A percentile compares a stretch with the other conserved stretches of the same genome.
These are phyloP conservation scores for Claviceps sp. DNA, from an alignment of 2,329 filamentous ascomycete genomes.

Conservation along the genomic window DNA sequence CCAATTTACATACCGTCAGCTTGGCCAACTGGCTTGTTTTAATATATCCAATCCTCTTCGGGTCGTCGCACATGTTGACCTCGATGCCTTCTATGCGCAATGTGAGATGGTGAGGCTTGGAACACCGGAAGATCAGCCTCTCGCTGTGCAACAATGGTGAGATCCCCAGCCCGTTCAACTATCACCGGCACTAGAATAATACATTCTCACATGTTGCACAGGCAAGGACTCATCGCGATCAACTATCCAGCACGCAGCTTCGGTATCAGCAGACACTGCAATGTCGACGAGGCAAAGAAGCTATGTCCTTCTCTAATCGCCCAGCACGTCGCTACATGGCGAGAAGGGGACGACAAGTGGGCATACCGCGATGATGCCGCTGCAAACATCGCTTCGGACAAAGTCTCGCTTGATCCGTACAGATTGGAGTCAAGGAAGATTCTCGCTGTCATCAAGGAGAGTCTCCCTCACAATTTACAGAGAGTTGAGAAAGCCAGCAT, in stretches of 20 bases:
- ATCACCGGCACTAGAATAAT: too few species aligned
- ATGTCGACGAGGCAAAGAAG: conserved; percentile 68
- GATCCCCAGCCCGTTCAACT: conserved; percentile 4
- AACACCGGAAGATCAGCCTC: conserved; percentile 58
- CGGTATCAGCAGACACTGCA: conserved; percentile 69
- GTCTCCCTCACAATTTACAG: conserved; percentile 50
- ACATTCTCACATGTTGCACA: conserved; percentile 14
- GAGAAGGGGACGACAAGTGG: conserved; percentile 85
- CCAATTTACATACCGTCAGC: conserved; percentile 72
- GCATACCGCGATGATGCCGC: conserved; percentile 74
- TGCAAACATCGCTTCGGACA: conserved; percentile 71
- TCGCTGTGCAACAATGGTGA: conserved; percentile 89
- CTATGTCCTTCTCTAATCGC: conserved; percentile 71
- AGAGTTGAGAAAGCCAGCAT: conserved; percentile 87
- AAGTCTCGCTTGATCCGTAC: conserved; percentile 90
- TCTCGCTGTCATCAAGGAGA: conserved; percentile 61
- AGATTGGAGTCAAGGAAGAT: conserved; percentile 74
- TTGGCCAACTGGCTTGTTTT: conserved; percentile 60
- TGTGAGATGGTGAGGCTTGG: conserved; percentile 85
- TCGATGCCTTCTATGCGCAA: conserved; percentile 96
- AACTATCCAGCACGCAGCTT: conserved; percentile 83
- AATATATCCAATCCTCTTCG: conserved; percentile 64
- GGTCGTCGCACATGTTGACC: conserved; percentile 80
- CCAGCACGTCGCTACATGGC: conserved; percentile 92
- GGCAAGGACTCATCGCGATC: conserved; percentile 87